These are phyloP conservation scores for Kregervanrija fluxuum DNA, from an alignment of 805 yeast genomes.

Conservation along the genomic window DNA sequence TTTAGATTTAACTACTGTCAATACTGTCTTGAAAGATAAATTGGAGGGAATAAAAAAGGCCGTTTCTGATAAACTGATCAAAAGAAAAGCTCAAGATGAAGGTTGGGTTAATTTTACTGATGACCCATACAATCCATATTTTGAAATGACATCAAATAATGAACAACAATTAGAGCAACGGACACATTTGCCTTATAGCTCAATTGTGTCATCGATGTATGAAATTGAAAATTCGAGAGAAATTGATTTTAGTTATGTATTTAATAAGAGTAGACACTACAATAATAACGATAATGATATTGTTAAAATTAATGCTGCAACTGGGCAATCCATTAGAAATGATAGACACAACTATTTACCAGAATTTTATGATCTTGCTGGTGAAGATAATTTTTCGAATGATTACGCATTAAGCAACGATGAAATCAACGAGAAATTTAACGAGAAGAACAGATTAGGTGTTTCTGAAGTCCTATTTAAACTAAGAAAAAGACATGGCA, in stretches of 20 bases:
- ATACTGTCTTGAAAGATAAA: slow-evolving; percentile 64
- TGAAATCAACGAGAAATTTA: slow-evolving; percentile 8
- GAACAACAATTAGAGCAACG: slow-evolving; percentile 39
- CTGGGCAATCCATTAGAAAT: slow-evolving; percentile 41
- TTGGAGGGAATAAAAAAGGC: slow-evolving; percentile 72
- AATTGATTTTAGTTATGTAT: slow-evolving; percentile 36
- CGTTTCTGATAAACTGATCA: slow-evolving; percentile 77
- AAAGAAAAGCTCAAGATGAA: slow-evolving; percentile 59
- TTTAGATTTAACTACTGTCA: slow-evolving; percentile 78
- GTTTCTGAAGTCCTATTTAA: slow-evolving; percentile 48
- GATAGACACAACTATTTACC: slow-evolving; percentile 30
- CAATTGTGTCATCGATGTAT: slow-evolving; percentile 63
- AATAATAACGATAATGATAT: slow-evolving; percentile 22
- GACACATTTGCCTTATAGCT: slow-evolving; percentile 69
- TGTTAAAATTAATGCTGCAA: slow-evolving; percentile 36
- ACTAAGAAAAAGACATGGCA: slow-evolving; percentile 68
- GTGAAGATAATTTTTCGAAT: slow-evolving; percentile 16
- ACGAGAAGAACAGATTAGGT: slow-evolving; percentile 18
- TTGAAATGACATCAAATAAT: slow-evolving; percentile 55
- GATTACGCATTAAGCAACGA: slow-evolving; percentile 17
- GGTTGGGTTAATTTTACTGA: slow-evolving; percentile 83
- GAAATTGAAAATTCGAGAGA: slow-evolving; percentile 58
- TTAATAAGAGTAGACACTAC: slow-evolving; percentile 38
- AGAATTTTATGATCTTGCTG: slow-evolving; percentile 36
- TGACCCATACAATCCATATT: slow-evolving; percentile 76